Base-by-base conservation (phyloP, 352 stramenopile genomes). In the Pythium scleroteichum region DNA sequence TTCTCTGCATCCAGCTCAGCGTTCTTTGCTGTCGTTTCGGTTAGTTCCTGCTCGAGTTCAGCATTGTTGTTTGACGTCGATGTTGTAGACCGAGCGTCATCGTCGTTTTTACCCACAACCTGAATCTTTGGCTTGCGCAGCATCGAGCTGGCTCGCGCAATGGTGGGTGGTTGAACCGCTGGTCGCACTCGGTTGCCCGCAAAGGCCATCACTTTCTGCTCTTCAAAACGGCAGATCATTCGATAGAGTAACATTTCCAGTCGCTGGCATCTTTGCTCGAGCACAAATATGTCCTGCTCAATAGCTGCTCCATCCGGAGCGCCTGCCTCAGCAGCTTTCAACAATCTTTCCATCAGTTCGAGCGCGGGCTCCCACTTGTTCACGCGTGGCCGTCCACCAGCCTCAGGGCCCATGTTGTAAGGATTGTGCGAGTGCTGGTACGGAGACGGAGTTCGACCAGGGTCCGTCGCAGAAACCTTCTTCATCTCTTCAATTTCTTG, bases 191-290 rank as follows among this genome's bases (percentile, higher is more conserved):
- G 76, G 23, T 78, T 61, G 3, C 72, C 74, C 26, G 79, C 69
- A 27, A 85, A 90, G 8, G 81, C 75, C 33, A 86, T 65, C 40
- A 84, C 77, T 51, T 90, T 91, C 50, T 91, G 87, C 59, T 94
- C 85, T 69, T 94, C 85, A 59, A 87, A 89, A 7, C 85, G 79
- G 44, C 85, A 94, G 53, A 94, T 90, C 82, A 94, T 94, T 12
- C 85, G 77, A 54, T 94, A 94, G 17, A 94, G 64, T 23, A 94
- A 64, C 80, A 94, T 91, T 40, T 94, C 85, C 33, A 94, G 60
- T 27, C 85, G 73, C 23, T 90, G 79, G 13, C 81, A 91, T 10
- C 85, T 79, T 29, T 78, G 52, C 24, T 87, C 73, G 3, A 85
- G 67, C 8, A 74, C 59, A 55, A 80, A 71, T 23, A 64, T 63